These are phyloP conservation scores for Leptomonas seymouri DNA, from an alignment of 208 protist genomes.

Conservation along the genomic window DNA sequence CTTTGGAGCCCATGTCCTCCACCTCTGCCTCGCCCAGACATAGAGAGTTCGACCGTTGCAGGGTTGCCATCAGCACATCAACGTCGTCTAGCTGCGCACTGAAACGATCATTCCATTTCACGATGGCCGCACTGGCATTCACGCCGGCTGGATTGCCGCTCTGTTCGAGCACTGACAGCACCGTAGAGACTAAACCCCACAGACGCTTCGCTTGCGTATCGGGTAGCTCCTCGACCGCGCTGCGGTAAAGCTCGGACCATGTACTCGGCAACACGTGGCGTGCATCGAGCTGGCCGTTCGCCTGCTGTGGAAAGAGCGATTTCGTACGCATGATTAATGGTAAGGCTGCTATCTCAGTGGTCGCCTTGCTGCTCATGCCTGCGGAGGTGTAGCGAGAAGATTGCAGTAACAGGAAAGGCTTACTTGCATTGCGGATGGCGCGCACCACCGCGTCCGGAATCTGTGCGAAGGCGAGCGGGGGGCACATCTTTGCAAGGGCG, in stretches of 20 bases:
- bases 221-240: slow-evolving; percentile 24
- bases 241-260: slow-evolving; percentile 52
- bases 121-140: slow-evolving; percentile 51
- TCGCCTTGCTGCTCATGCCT: neutral
- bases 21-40: slow-evolving; percentile 23
- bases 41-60: slow-evolving; percentile 20
- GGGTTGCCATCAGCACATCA: slow-evolving; percentile 31
- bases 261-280: slow-evolving; percentile 13
- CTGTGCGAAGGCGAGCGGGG: neutral
- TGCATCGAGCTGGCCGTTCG: neutral
- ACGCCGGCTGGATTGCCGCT: slow-evolving; percentile 29
- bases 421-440: slow-evolving; percentile 17
- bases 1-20: slow-evolving; percentile 44
- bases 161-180: slow-evolving; percentile 48
- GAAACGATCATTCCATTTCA: slow-evolving; percentile 58
- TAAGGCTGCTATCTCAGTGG: neutral
- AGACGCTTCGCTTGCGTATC: slow-evolving; percentile 19
- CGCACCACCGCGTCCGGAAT: slow-evolving; percentile 27
- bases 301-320: neutral
- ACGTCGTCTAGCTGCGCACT: slow-evolving; percentile 38
- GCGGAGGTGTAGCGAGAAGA: slow-evolving; percentile 20
- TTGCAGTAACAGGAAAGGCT: slow-evolving; percentile 33
- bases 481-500: neutral
- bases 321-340: slow-evolving; percentile 25
- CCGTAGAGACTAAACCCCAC: slow-evolving; percentile 34